These are phyloP conservation scores for Voacanga thouarsii DNA, from an alignment of 257 asterid species.

Conservation along the genomic window DNA sequence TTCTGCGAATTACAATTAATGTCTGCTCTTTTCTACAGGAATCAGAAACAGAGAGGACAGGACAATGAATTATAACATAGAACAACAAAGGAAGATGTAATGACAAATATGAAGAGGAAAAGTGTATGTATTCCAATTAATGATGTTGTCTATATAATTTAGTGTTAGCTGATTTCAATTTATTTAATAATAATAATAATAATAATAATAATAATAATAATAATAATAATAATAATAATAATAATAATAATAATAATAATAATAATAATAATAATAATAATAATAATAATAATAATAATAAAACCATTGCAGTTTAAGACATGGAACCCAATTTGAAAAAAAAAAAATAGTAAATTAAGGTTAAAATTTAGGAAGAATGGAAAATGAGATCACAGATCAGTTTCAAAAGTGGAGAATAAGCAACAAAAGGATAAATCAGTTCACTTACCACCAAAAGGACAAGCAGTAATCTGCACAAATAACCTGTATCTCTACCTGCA, in stretches of 20 bases:
- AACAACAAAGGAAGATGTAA: not conserved
- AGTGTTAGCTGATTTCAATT: not conserved
- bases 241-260: too few species aligned
- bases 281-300: too few species aligned
- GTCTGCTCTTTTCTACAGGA: not conserved
- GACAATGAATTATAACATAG: not conserved
- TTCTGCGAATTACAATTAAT: not conserved
- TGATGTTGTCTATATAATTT: not conserved
- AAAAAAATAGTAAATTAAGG: not conserved
- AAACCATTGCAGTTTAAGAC: not conserved
- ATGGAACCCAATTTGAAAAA: not conserved
- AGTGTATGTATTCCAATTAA: not conserved
- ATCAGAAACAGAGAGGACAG: not conserved
- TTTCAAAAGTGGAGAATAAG: not conserved
- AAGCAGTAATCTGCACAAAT: conserved; percentile 88
- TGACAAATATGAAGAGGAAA: not conserved
- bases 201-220: too few species aligned
- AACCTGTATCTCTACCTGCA: not conserved
- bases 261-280: too few species aligned
- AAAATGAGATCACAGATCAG: conserved; percentile 19
- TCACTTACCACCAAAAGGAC: conserved; percentile 85
- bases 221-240: too few species aligned
- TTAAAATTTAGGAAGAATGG: too few species aligned
- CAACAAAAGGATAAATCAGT: not conserved
- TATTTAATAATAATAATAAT: too few species aligned